phyloP scores from a whole-genome alignment of 345 rosid species.

The Salix arbutifolia region DNA sequence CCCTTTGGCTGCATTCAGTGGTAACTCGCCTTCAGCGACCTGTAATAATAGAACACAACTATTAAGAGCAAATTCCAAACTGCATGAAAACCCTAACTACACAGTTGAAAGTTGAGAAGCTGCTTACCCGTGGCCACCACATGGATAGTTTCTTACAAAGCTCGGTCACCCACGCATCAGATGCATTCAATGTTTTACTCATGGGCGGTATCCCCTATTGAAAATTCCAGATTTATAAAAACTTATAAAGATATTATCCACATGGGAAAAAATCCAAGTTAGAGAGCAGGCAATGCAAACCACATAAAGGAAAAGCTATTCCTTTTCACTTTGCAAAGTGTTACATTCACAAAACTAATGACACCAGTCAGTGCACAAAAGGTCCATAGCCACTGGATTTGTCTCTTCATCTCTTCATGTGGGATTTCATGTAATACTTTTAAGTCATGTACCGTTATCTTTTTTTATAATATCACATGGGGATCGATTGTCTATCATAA shows the following conservation, averaged over 20 bases:
- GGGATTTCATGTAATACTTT: not conserved
- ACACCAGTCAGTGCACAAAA: not conserved
- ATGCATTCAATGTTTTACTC: conserved; percentile 44
- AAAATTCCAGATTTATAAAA: conserved; percentile 1
- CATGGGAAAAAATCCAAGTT: not conserved
- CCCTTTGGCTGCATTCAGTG: conserved; percentile 58
- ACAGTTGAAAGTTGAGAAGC: not conserved
- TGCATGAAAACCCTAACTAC: not conserved
- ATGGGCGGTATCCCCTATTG: conserved; percentile 71
- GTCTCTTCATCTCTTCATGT: not conserved
- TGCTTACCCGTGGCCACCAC: conserved; percentile 88
- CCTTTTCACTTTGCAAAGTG: not conserved
- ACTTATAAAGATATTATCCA: not conserved
- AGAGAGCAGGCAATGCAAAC: not conserved
- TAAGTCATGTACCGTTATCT: not conserved
- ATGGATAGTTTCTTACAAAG: conserved; percentile 65
- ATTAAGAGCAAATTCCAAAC: not conserved
- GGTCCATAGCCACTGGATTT: not conserved
- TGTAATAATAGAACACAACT: conserved; percentile 19
- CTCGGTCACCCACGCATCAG: conserved; percentile 71
- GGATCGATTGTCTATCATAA: not conserved
- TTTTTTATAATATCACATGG: not conserved
- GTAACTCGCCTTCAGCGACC: conserved; percentile 83
- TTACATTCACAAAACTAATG: not conserved
- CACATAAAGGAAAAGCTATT: not conserved